Percentiles rank a stretch among this genome's conserved stretches.
phyloP scores from a whole-genome alignment of 1,139 yeast species.

The Nakaseomyces bracarensis region DNA sequence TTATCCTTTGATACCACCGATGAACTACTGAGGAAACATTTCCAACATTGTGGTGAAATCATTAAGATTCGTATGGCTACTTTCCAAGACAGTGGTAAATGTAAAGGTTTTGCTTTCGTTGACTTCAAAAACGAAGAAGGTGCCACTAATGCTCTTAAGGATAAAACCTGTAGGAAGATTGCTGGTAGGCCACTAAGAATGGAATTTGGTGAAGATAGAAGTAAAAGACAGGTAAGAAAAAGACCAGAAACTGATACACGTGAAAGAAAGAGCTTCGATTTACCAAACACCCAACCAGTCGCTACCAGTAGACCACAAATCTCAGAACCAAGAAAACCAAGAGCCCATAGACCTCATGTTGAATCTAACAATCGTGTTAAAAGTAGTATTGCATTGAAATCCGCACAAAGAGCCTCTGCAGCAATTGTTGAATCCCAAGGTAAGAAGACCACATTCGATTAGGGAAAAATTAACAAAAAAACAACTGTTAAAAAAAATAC shows the following conservation, averaged over 20 bases:
- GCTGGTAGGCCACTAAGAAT: conserved; percentile 72
- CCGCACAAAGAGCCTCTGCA: conserved; percentile 83
- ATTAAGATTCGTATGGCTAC: conserved; percentile 87
- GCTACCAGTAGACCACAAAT: conserved; percentile 11
- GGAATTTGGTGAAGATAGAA: conserved; percentile 93
- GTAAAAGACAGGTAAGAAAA: conserved; percentile 46
- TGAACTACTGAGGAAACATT: conserved; percentile 67
- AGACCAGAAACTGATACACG: conserved; percentile 23
- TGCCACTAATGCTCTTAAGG: conserved; percentile 75
- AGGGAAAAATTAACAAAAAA: conserved; percentile 5
- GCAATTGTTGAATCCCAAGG: conserved; percentile 90
- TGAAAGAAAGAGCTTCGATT: conserved; percentile 3
- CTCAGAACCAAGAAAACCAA: conserved; percentile 18
- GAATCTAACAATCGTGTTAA: conserved; percentile 45
- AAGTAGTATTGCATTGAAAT: conserved; percentile 82
- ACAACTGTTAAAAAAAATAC: background rate
- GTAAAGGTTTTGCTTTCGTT: conserved; percentile 92
- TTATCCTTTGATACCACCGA: conserved; percentile 88
- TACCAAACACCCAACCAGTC: background rate
- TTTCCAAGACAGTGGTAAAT: conserved; percentile 89
- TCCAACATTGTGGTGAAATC: conserved; percentile 70
- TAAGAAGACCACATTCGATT: conserved; percentile 65
- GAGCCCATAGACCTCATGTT: conserved; percentile 14
- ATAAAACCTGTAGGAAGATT: conserved; percentile 56
- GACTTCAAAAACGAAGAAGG: conserved; percentile 77